Conservation (phyloP, 768 basidiomycete genomes). For the Coprinellus micaceus region DNA sequence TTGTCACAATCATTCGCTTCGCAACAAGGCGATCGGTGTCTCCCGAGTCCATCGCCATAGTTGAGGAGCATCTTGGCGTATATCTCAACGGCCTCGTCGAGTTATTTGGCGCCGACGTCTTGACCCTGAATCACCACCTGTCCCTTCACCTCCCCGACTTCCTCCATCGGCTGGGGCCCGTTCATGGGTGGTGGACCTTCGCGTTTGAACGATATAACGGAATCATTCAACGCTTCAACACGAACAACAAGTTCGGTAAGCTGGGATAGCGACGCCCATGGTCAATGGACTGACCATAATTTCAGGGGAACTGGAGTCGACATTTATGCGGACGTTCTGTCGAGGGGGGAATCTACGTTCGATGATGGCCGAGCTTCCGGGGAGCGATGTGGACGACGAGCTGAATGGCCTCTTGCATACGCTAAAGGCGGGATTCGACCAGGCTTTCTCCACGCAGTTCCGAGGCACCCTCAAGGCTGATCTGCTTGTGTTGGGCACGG, state of each 20-base stretch:
- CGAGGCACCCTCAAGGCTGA: neutral
- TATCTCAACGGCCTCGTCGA: conserved; percentile 28
- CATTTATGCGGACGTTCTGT: conserved; percentile 8
- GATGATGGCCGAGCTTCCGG: neutral
- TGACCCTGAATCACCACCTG: conserved; percentile 38
- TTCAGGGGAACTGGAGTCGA: conserved; percentile 6
- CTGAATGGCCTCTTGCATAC: neutral
- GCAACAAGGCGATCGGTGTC: conserved; percentile 24
- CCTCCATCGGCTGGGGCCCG: conserved; percentile 31
- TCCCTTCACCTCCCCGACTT: conserved; percentile 32
- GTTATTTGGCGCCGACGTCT: conserved; percentile 25
- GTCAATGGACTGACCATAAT: too few relatives aligned
- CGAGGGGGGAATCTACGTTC: neutral
- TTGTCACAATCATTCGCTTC: conserved; percentile 30
- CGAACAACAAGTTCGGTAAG: conserved; percentile 5
- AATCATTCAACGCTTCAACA: conserved; percentile 3
- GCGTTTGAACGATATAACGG: conserved; percentile 19
- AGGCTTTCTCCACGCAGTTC: neutral
- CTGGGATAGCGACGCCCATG: neutral
- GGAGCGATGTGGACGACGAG: neutral
- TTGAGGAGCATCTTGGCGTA: conserved; percentile 23
- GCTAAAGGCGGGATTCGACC: neutral
- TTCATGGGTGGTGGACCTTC: conserved; percentile 34
- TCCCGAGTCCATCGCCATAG: conserved; percentile 17
- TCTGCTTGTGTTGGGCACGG: neutral